Percentiles rank a stretch among this genome's conserved stretches.
Evolutionary conservation across 2,329 filamentous ascomycete species (phyloP).

Genomic region (Phaeosphaeriaceae sp.): DNA sequence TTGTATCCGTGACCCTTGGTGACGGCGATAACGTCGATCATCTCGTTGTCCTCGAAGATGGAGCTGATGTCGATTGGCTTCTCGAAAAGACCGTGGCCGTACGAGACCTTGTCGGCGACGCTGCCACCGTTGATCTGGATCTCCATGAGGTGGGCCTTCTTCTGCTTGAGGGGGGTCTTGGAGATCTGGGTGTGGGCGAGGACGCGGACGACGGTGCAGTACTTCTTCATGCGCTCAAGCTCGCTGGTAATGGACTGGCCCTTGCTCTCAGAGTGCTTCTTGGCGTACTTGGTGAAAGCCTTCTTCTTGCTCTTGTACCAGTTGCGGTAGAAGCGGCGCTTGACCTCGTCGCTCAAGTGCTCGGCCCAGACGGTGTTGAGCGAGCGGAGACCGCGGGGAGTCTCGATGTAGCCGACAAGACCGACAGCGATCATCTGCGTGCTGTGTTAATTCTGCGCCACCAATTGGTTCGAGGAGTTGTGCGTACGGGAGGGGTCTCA

Average conservation of each 20-base stretch:
- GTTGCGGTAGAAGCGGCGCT: slow-evolving; percentile 99
- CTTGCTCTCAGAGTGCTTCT: slow-evolving; percentile 97
- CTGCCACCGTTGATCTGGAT: slow-evolving; percentile 99
- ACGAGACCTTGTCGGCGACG: slow-evolving; percentile 95
- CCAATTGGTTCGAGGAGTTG: slow-evolving; percentile 60
- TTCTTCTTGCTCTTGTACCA: slow-evolving; percentile 99
- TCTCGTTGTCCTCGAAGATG: slow-evolving; percentile 99
- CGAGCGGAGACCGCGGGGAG: slow-evolving; percentile 97
- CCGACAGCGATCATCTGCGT: slow-evolving; percentile 98
- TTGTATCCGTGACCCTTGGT: slow-evolving; percentile 99
- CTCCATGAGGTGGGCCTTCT: slow-evolving; percentile 99
- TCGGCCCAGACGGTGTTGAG: slow-evolving; percentile 99
- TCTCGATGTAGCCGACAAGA: slow-evolving; percentile 99
- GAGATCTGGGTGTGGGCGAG: slow-evolving; percentile 99
- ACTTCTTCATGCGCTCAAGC: slow-evolving; percentile 99
- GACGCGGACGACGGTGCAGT: slow-evolving; percentile 99
- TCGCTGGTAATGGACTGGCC: slow-evolving; percentile 92
- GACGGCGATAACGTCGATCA: slow-evolving; percentile 98
- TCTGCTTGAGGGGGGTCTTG: slow-evolving; percentile 99
- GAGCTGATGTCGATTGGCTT: slow-evolving; percentile 92
- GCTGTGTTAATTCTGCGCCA: slow-evolving; percentile 22
- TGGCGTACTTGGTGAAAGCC: slow-evolving; percentile 99
- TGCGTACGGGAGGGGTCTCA: slow-evolving; percentile 70
- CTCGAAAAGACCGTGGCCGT: slow-evolving; percentile 96
- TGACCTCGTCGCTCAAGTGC: slow-evolving; percentile 97